These are phyloP conservation scores for Rhodotorula sp. DNA, from an alignment of 1,284 basidiomycete genomes.

Conservation along the genomic window DNA sequence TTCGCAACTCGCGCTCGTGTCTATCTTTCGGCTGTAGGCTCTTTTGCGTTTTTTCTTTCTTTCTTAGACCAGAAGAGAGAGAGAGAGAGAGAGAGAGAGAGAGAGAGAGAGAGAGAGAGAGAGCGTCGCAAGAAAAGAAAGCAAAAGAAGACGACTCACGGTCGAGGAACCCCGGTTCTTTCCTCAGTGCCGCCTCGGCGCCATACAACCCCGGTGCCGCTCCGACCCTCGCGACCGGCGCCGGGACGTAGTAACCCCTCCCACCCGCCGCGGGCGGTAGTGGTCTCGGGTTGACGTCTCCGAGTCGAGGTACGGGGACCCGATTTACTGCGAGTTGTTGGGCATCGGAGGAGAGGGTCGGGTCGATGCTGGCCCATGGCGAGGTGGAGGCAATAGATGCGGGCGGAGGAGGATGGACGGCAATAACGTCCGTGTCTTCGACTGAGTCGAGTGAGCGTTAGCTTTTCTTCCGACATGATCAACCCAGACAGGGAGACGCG, in stretches of 20 bases:
- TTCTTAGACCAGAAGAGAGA: too few species aligned
- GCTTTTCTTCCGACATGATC: too few species aligned
- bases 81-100: background rate
- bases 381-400: background rate
- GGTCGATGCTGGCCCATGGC: background rate
- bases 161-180: background rate
- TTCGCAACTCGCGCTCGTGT: too few species aligned
- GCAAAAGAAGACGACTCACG: background rate
- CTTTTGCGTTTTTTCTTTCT: too few species aligned
- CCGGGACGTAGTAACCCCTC: background rate
- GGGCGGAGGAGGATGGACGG: conserved; percentile 16
- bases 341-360: background rate
- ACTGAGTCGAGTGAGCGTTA: conserved; percentile 11
- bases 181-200: background rate
- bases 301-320: background rate
- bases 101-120: too few species aligned
- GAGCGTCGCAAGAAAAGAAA: background rate
- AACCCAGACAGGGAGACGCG: background rate
- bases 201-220: background rate
- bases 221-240: background rate
- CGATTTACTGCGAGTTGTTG: background rate
- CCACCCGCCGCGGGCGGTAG: background rate
- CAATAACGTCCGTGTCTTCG: conserved; percentile 40
- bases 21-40: too few species aligned
- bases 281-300: background rate